Evolutionary conservation across 805 yeast species (phyloP).

Genomic region (Wickerhamiella parazyma): DNA sequence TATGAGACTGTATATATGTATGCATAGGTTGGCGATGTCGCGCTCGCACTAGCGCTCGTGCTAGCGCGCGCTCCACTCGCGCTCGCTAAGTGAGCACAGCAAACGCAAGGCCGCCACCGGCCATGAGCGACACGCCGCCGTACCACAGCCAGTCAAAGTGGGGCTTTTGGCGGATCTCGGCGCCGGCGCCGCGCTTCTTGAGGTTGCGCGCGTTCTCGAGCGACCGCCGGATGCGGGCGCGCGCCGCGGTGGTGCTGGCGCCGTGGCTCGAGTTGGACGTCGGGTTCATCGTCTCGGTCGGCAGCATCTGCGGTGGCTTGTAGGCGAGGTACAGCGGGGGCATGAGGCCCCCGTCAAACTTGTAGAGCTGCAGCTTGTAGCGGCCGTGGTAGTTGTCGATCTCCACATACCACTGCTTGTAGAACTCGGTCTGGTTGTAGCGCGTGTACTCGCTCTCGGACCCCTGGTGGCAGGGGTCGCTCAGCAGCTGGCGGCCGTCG

Average conservation of each 20-base stretch:
- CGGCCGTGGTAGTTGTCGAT: slow-evolving; percentile 78
- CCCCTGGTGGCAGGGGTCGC: slow-evolving; percentile 57
- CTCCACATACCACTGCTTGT: slow-evolving; percentile 41
- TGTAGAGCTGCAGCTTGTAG: slow-evolving; percentile 56
- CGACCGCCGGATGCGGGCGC: slow-evolving; percentile 46
- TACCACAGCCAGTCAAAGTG: slow-evolving; percentile 27
- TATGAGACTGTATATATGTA: too few species aligned
- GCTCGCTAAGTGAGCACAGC: slow-evolving; percentile 11
- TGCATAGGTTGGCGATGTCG: too few species aligned
- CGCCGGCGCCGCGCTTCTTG: slow-evolving; percentile 54
- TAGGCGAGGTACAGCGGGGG: slow-evolving; percentile 88
- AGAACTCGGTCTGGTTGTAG: slow-evolving; percentile 54
- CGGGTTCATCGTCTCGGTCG: slow-evolving; percentile 84
- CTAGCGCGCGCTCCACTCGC: too few species aligned
- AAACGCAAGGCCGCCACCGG: slow-evolving; percentile 28
- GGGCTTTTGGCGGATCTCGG: slow-evolving; percentile 13
- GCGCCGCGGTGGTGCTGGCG: slow-evolving; percentile 10
- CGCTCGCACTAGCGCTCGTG: too few species aligned
- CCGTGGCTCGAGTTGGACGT: slow-evolving; percentile 9
- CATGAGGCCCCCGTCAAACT: slow-evolving; percentile 57
- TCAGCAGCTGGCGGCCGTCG: slow-evolving; percentile 84
- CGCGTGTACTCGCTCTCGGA: slow-evolving; percentile 46
- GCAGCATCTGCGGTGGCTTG: slow-evolving; percentile 91
- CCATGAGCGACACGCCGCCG: slow-evolving; percentile 28
- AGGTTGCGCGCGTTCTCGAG: slow-evolving; percentile 47